A percentile compares a stretch with the other conserved stretches of the same genome.
Conservation (phyloP, 139 green algal genomes). For the Chlorella vulgaris region DNA sequence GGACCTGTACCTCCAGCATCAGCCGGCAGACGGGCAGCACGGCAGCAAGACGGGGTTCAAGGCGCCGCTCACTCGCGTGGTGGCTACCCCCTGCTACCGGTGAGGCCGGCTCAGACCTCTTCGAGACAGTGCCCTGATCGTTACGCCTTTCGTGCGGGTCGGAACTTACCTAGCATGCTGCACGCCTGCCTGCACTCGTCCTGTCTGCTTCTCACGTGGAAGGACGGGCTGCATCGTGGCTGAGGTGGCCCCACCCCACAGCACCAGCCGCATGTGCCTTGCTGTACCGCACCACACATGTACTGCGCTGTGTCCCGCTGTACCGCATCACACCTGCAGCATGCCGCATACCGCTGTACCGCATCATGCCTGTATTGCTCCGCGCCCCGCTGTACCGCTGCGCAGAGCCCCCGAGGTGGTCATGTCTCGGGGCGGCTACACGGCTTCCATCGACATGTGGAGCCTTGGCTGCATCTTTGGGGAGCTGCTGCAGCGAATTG, state of each 20-base stretch:
- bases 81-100: conserved; percentile 66
- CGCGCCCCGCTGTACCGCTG: not conserved
- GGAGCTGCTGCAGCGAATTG: conserved; percentile 87
- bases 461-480: conserved; percentile 87
- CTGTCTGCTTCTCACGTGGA: too few species aligned
- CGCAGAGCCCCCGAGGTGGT: conserved; percentile 62
- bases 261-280: too few species aligned
- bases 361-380: not conserved
- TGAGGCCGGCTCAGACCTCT: not conserved
- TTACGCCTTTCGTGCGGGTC: not conserved
- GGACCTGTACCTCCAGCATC: conserved; percentile 22
- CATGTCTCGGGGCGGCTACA: conserved; percentile 78
- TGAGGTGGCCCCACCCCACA: too few species aligned
- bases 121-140: not conserved
- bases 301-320: too few species aligned
- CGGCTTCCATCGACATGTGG: conserved; percentile 81
- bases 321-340: too few species aligned
- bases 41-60: conserved; percentile 44
- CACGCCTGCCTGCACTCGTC: too few species aligned
- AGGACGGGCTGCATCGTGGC: too few species aligned
- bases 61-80: conserved; percentile 75
- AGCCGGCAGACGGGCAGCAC: not conserved
- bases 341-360: too few species aligned
- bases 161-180: too few species aligned
- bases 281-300: too few species aligned